Percentiles rank a stretch among this genome's conserved stretches.
Evolutionary conservation across 345 rosid genomes (phyloP).

Genomic region (Euphorbia tirucalli): DNA sequence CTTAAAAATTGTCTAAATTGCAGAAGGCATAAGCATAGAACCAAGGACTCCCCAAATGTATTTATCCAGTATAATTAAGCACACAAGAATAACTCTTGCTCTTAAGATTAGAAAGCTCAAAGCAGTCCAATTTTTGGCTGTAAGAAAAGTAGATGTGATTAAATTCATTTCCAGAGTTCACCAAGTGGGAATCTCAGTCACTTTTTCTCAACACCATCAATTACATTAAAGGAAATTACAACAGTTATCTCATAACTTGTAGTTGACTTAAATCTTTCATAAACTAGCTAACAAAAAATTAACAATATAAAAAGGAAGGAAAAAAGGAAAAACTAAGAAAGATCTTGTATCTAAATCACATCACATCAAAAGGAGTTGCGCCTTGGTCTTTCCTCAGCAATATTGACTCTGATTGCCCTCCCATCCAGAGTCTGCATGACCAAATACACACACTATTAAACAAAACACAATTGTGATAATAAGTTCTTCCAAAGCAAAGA

Average conservation of each 20-base stretch:
- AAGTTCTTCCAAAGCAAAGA: not conserved
- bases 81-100: no score
- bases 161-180: not conserved
- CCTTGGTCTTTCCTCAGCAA: slow-evolving; percentile 78
- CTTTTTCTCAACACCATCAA: slow-evolving; percentile 1
- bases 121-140: not conserved
- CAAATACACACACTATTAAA: not conserved
- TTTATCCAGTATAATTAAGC: no score
- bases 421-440: slow-evolving; percentile 76
- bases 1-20: no score
- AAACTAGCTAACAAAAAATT: slow-evolving; percentile 19
- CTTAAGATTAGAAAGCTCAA: no score
- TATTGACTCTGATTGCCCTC: slow-evolving; percentile 83
- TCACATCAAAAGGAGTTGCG: slow-evolving; percentile 48
- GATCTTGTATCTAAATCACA: slow-evolving; percentile 11
- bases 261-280: not conserved
- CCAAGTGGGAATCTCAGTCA: not conserved
- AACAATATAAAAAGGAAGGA: slow-evolving; percentile 12
- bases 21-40: no score
- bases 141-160: not conserved
- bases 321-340: slow-evolving; percentile 6
- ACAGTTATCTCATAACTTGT: not conserved
- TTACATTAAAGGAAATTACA: not conserved
- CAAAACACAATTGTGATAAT: not conserved
- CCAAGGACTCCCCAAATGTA: no score